Percentiles rank a stretch among this genome's conserved stretches.
These are phyloP conservation scores for Xerocomus cyaneibrunnescens DNA, from an alignment of 1,284 basidiomycete species.

Conservation along the genomic window DNA sequence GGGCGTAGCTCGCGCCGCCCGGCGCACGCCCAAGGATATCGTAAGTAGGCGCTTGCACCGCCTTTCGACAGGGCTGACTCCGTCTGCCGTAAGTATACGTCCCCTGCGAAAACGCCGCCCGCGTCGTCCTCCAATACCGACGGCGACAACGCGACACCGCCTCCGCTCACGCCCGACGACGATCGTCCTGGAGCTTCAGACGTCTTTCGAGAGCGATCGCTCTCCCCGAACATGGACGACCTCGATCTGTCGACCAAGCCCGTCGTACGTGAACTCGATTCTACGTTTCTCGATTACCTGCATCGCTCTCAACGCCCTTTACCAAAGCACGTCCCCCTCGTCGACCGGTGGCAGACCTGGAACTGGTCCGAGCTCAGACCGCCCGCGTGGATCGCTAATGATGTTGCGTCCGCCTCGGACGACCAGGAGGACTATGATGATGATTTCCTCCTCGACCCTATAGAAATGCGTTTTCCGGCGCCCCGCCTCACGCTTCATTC, in stretches of 20 bases:
- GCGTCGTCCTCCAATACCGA: slow-evolving; percentile 34
- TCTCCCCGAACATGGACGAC: slow-evolving; percentile 24
- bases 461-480: slow-evolving; percentile 15
- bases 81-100: slow-evolving; percentile 15
- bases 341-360: slow-evolving; percentile 35
- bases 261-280: slow-evolving; percentile 27
- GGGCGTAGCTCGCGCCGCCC: slow-evolving; percentile 14
- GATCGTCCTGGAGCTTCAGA: slow-evolving; percentile 28
- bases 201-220: slow-evolving; percentile 23
- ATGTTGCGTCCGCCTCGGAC: slow-evolving; percentile 4
- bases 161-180: slow-evolving; percentile 41
- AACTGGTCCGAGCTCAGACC: slow-evolving; percentile 34
- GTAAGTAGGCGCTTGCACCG: slow-evolving; percentile 15
- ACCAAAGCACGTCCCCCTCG: slow-evolving; percentile 25
- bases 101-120: slow-evolving; percentile 25
- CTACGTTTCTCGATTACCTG: slow-evolving; percentile 17
- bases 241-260: slow-evolving; percentile 15
- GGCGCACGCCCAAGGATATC: slow-evolving; percentile 22
- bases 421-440: slow-evolving; percentile 26
- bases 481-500: slow-evolving; percentile 14
- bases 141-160: slow-evolving; percentile 30
- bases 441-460: slow-evolving; percentile 7
- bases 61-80: background rate
- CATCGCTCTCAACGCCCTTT: slow-evolving; percentile 23
- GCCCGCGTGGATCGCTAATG: slow-evolving; percentile 27